Evolutionary conservation across 345 rosid genomes (phyloP).

Genomic region (Raphanus raphanistrum): DNA sequence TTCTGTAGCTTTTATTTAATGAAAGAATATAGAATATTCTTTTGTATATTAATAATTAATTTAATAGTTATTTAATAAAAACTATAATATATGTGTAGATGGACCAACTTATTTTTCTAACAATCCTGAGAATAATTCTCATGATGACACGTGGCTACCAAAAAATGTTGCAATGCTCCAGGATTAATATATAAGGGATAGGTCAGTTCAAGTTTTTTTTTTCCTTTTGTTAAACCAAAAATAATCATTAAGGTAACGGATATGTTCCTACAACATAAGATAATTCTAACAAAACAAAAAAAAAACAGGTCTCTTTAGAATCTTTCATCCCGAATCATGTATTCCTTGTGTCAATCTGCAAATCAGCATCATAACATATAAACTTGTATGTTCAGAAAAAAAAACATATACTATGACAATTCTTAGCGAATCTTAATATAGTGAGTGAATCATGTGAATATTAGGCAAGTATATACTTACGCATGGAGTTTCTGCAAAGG

Average conservation of each 20-base stretch:
- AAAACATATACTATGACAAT: not conserved
- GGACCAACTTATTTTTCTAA: too few species aligned
- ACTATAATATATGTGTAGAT: too few species aligned
- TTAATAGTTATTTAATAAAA: too few species aligned
- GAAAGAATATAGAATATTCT: too few species aligned
- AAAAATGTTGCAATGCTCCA: too few species aligned
- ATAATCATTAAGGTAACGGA: slow-evolving; percentile 5
- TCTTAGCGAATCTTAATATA: not conserved
- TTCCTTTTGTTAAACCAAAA: slow-evolving; percentile 25
- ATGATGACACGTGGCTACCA: too few species aligned
- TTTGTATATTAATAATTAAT: too few species aligned
- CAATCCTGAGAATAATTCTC: too few species aligned
- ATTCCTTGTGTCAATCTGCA: slow-evolving; percentile 36
- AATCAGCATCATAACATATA: not conserved
- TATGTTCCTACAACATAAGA: slow-evolving; percentile 13
- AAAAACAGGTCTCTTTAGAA: slow-evolving; percentile 1
- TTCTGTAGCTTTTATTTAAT: too few species aligned
- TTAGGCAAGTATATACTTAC: slow-evolving; percentile 33
- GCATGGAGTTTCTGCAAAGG: slow-evolving; percentile 58
- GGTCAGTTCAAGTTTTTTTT: not conserved
- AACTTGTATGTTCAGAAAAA: too few species aligned
- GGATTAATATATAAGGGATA: too few species aligned
- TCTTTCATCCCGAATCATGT: slow-evolving; percentile 13
- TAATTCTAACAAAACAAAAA: not conserved
- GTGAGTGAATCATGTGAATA: not conserved